These are phyloP conservation scores for Diaporthe batatas DNA, from an alignment of 2,329 filamentous ascomycete genomes.

Conservation along the genomic window DNA sequence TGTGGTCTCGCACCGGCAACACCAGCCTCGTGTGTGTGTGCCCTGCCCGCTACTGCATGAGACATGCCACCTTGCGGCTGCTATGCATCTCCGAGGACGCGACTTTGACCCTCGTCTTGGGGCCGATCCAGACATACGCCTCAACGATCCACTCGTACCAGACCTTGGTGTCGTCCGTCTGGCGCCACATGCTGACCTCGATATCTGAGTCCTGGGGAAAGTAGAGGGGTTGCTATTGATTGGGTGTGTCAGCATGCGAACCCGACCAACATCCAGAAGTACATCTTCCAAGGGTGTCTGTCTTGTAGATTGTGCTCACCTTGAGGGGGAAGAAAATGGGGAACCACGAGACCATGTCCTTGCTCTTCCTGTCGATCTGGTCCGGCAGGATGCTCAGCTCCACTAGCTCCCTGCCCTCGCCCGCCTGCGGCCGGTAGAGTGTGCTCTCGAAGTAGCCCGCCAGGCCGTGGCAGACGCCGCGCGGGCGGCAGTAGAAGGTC, in stretches of 20 bases:
- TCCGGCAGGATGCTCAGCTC: constrained; percentile 95
- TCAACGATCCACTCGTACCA: constrained; percentile 99
- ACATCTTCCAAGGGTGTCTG: constrained; percentile 6
- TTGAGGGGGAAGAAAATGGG: constrained; percentile 98
- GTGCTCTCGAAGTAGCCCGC: constrained; percentile 97
- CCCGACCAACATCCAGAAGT: background rate
- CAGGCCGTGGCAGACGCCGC: constrained; percentile 90
- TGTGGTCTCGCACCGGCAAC: background rate
- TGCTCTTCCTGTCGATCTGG: constrained; percentile 91
- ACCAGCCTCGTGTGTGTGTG: constrained; percentile 5
- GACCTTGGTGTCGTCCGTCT: constrained; percentile 94
- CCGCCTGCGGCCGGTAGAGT: constrained; percentile 75
- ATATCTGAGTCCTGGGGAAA: constrained; percentile 88
- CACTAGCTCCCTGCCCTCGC: constrained; percentile 66
- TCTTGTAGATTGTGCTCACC: constrained; percentile 63
- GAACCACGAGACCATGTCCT: constrained; percentile 99
- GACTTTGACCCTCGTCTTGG: constrained; percentile 74
- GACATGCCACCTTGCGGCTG: constrained; percentile 76
- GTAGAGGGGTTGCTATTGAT: constrained; percentile 81
- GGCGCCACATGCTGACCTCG: constrained; percentile 93
- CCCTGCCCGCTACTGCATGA: constrained; percentile 67
- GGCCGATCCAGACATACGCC: constrained; percentile 76
- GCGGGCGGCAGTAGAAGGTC: constrained; percentile 81
- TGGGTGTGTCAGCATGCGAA: constrained; percentile 31
- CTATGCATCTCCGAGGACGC: constrained; percentile 76